Evolutionary conservation across 2,329 filamentous ascomycete genomes (phyloP), one percentile per base, ranked within the genome.

Genomic region (Verticillium longisporum): DNA sequence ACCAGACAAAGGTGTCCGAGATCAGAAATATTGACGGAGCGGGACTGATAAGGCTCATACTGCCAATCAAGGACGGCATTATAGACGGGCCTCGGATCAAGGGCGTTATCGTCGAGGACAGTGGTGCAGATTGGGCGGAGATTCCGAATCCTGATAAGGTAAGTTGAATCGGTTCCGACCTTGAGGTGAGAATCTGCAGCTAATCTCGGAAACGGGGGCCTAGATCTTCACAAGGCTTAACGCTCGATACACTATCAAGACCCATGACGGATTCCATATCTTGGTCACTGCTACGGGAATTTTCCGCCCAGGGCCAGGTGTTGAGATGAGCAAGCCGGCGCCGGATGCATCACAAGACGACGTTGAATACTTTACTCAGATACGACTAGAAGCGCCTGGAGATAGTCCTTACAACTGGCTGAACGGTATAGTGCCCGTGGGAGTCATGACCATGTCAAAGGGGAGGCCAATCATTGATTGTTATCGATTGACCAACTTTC

Each of bases 401-500:
- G 36, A 57, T 1, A 65, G 66, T 34, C 60, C 60, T 0, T 67
- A 67, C 10, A 59, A 53, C 32, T 67, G 66, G 66, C 64, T 68
- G 65, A 68, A 68, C 41, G 60, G 62, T 10, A 60, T 65, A 0
- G 61, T 67, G 4, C 65, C 66, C 0, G 11, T 68, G 14, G 66
- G 66, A 2, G 65, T 63, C 2, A 67, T 67, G 66, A 62, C 58
- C 7, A 67, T 66, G 66, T 64, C 61, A 21, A 60, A 67, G 18
- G 66, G 63, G 7, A 60, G 54, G 56, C 65, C 66, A 7, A 58
- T 67, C 10, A 66, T 68, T 33, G 66, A 68, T 31, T 67, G 66
- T 26, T 68, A 67, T 26, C 62, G 66, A 7, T 36, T 68, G 36
- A 68, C 66, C 1, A 68, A 68, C n/a, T 67, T 68, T 15, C 65